Evolutionary conservation across 371 early-diverging fungal species (phyloP), one percentile per base, ranked within the genome.

Genomic region (Rhizopus sp.): DNA sequence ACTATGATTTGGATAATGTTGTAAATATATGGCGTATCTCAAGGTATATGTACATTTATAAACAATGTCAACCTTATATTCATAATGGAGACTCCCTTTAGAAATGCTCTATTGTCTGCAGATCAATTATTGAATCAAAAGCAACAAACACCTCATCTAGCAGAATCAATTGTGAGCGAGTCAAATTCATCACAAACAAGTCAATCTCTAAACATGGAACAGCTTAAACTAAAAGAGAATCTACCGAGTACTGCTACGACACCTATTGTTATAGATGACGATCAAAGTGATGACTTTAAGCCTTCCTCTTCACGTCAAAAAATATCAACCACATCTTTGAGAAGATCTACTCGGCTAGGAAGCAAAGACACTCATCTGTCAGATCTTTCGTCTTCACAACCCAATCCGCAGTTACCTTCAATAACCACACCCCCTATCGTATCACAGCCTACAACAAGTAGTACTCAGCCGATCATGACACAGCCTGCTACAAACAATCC

Each of bases 1-100:
- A 83, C 53, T 59, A 61, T 35, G 63, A 67, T 1, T 38, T 82
- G 13, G 82, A 83, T 49, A 73, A 76, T 39, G 56, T 81, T n/a
- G 72, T 65, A 2, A 12, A 32, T 16, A 17, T 56, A 3, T 71
- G 72, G 72, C 48, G 41, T 2, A 30, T 29, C 7, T 31, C 57
- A 7, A 46, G 63, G 63, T 63, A 55, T 73, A 78, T 60, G 54
- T 73, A 7, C 76, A 73, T 31, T 58, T 73, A 16, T 78, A 80
- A 53, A 63, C 64, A 38, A 52, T 23, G 23, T 23, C 23, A 23
- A 23, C 23, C 23, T 23, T 23, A 23, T 23, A 23, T 23, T 23
- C 23, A 23, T 23, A 23, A 23, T 23, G 23, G 23, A 23, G 23
- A 23, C 23, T n/a, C 33, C 16, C 33, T n/a, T 0, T 34, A 47